Base-by-base conservation (phyloP, 805 yeast genomes). In the Blastobotrys parvus region DNA sequence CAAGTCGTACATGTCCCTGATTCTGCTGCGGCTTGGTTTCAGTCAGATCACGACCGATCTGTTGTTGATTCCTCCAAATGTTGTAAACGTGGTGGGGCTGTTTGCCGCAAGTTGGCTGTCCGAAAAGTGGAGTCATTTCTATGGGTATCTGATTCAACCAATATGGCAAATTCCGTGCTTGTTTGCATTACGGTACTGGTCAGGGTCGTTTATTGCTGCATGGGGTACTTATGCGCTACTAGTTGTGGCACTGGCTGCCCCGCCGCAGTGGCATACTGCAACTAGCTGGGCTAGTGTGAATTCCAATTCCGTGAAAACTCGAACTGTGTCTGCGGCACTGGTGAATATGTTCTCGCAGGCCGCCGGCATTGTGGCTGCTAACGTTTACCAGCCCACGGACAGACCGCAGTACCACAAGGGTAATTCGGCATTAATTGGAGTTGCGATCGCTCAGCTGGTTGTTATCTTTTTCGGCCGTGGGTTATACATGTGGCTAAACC, bases 261-360 rank as follows among this genome's bases (percentile, higher is more conserved):
- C 65, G 1, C 68, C 69, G 34, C 61, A 71, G n/a, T 77, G 75
- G 60, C 75, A 82, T 1, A 59, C 79, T 39, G 63, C 72, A 46
- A 79, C 76, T 21, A 64, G 74, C 21, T 76, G 84, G 78, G 71
- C 77, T 44, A 78, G 87, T 0, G 58, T 74, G 22, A 80, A 80
- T 52, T 70, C 85, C 7, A 74, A 76, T 56, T 68, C 80, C 1
- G 82, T 81, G 21, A 61, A 80, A n/a, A 64, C 76, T 2, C 65
- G 89, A 51, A 74, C 87, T 0, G 77, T 81, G 3, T 70, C 81
- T 11, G 75, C 85, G 0, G 78, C 87, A 0, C 45, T 81, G 38
- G 79, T 75, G 54, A 82, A 80, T 53, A 78, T 80, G 68, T 72
- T 69, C 56, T 75, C 75, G 0, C 88, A 82, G 55, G 64, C 75